Base-by-base conservation (phyloP, 1,284 basidiomycete genomes). In the Cutaneotrichosporon cutaneum region DNA sequence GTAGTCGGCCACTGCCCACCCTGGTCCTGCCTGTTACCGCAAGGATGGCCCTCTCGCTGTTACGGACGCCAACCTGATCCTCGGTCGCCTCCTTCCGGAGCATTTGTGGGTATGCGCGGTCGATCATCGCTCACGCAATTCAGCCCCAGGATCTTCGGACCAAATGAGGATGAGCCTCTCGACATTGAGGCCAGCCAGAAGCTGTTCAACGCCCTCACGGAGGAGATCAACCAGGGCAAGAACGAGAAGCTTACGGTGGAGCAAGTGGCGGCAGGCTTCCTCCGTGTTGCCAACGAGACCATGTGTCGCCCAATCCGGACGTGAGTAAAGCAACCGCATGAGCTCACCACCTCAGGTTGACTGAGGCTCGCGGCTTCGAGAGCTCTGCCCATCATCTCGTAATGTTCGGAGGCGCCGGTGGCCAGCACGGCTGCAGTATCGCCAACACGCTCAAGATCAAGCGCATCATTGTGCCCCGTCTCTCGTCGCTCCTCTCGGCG, bases 51-150 rank as follows among this genome's bases (percentile, higher is more conserved):
- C 74, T 0, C 68, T 78, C 14, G 72, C 75, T 13, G 67, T 76
- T 13, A 81, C 77, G 0, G 77, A 79, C 55, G 77, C 76, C 13
- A 79, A 79, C 63, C 66, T 79, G 14, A 59, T 77, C 21, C 76
- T 79, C 4, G 77, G 77, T 2, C 68, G 77, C 3, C 64, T 79
- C 8, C 57, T 75, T 6, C 73, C 72, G 0, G 85, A 88, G 62
- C 88, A 87, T 67, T 77, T 78, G 64, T 65, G 27, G n/a, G 60
- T 56, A n/a, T n/a, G n/a, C n/a, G n/a, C n/a, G n/a, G n/a, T n/a
- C n/a, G n/a, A n/a, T 21, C 8, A 10, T 4, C 1, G 8, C 14
- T 14, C 26, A 13, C 18, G 1, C n/a, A 6, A n/a, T 18, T 22
- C 60, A 67, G 65, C 65, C 67, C 70, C 10, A 70, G 68, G 58